Base-by-base conservation (phyloP, 2,329 filamentous ascomycete genomes). In the Sordariomycetes sp. region DNA sequence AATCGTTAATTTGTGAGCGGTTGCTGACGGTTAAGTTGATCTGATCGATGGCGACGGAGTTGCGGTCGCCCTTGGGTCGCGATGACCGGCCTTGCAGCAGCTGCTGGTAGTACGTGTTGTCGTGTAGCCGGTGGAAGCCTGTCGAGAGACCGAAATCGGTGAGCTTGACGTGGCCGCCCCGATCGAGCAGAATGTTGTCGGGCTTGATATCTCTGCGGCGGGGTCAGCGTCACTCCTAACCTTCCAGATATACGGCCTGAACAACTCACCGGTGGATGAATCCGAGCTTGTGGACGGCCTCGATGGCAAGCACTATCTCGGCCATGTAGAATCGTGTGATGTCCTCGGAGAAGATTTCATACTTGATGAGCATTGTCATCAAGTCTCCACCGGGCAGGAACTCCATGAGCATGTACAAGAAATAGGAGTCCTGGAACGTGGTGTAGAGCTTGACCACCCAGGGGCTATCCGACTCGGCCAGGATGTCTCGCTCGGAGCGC, bases 331-430 rank as follows among this genome's bases (percentile, higher is more conserved):
- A 99, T 20, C 94, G 85, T 34, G 94, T 99, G 63, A 99, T 97
- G 64, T 99, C 94, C 70, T 97, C 92, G 0, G 90, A 95, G 71
- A 99, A 99, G 70, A 99, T 96, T 70, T 99, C 94, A 68, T 99
- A 99, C 79, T 97, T 99, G 76, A 99, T 99, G 64, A 99, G 79
- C 94, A 99, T 99, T 3, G 94, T 99, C 94, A 99, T 99, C 70
- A 99, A 73, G 75, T 99, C 94, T 71, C 94, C 94, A 71, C 94
- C 94, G 8, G 94, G 94, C 70, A 99, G 80, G 73, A 97, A 99
- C 73, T 99, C 94, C 94, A 99, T 99, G 60, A 99, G 79, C 86
- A 99, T 94, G 76, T 99, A 99, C 39, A 99, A 77, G 75, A 96
- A 99, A 63, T 94, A 92, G 52, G 82, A 80, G 69, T 99, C 94